A percentile compares a stretch with the other conserved stretches of the same genome.
phyloP scores from a whole-genome alignment of 257 asterid genomes.

The Asclepias syriaca region DNA sequence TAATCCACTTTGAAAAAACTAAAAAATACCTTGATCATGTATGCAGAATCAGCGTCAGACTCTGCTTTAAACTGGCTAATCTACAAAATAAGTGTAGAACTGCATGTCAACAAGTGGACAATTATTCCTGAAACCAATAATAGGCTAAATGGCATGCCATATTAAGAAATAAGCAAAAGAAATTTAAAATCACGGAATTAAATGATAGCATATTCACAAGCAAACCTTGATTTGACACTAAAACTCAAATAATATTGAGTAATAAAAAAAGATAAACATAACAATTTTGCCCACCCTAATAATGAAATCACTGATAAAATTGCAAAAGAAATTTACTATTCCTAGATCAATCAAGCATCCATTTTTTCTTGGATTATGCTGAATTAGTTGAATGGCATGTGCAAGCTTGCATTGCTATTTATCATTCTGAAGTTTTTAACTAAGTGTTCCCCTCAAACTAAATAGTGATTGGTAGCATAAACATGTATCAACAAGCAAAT shows the following conservation, averaged over 20 bases:
- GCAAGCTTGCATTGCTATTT: not conserved
- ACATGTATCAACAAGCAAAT: not conserved
- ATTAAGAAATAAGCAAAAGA: not conserved
- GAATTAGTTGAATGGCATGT: not conserved
- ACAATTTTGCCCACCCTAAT: not conserved
- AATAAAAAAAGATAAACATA: not conserved
- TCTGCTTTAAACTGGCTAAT: constrained; percentile 47
- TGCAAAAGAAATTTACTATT: not conserved
- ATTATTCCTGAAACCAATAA: constrained; percentile 36
- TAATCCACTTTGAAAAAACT: constrained; percentile 7
- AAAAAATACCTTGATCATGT: constrained; percentile 62
- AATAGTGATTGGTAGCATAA: not conserved
- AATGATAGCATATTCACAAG: not conserved
- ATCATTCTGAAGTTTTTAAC: not conserved
- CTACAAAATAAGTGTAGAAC: constrained; percentile 82
- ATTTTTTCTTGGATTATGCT: not conserved
- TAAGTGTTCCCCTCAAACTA: not conserved
- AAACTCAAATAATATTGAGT: not conserved
- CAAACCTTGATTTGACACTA: not conserved
- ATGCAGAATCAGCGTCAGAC: constrained; percentile 40
- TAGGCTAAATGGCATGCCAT: constrained; percentile 14
- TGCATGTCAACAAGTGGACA: constrained; percentile 74
- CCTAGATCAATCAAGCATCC: not conserved
- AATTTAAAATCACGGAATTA: not conserved
- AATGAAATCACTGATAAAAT: not conserved